Evolutionary conservation across 2,329 filamentous ascomycete species (phyloP).

Genomic region (Penicillium sumatraense): DNA sequence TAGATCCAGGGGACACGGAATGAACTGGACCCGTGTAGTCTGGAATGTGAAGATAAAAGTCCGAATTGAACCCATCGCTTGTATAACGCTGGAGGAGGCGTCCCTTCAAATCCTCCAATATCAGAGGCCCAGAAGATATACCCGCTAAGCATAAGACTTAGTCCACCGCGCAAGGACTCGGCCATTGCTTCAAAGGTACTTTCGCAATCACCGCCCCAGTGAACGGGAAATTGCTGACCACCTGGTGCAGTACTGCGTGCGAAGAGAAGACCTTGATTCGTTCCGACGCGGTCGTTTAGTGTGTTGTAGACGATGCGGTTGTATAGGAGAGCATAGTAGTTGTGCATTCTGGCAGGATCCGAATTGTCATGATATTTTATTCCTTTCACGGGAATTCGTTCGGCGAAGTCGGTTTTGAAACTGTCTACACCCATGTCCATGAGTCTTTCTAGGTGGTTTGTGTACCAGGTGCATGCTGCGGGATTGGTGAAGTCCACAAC

Average conservation of each 20-base stretch:
- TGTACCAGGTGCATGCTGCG: constrained; percentile 68
- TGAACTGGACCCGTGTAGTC: constrained; percentile 70
- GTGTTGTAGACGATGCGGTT: constrained; percentile 72
- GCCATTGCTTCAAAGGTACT: constrained; percentile 74
- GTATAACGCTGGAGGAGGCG: constrained; percentile 69
- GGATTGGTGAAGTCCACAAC: constrained; percentile 77
- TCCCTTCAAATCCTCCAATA: constrained; percentile 74
- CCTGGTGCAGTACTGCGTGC: constrained; percentile 70
- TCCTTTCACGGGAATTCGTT: constrained; percentile 69
- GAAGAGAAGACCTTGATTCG: constrained; percentile 66
- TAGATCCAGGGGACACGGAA: constrained; percentile 79
- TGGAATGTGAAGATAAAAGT: constrained; percentile 70
- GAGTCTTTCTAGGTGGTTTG: constrained; percentile 63
- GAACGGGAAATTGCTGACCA: constrained; percentile 70
- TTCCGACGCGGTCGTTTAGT: constrained; percentile 58
- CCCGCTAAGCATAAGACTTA: constrained; percentile 66
- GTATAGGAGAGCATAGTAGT: constrained; percentile 75
- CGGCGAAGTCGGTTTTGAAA: constrained; percentile 78
- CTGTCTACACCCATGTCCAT: constrained; percentile 72
- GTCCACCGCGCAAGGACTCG: constrained; percentile 69
- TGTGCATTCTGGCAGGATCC: constrained; percentile 72
- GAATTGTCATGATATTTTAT: constrained; percentile 67
- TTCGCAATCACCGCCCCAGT: constrained; percentile 78
- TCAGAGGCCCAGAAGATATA: constrained; percentile 73
- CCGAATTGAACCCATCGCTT: constrained; percentile 81